Conservation (phyloP, 495 filamentous ascomycete genomes). For the Neurospora tetraspora region DNA sequence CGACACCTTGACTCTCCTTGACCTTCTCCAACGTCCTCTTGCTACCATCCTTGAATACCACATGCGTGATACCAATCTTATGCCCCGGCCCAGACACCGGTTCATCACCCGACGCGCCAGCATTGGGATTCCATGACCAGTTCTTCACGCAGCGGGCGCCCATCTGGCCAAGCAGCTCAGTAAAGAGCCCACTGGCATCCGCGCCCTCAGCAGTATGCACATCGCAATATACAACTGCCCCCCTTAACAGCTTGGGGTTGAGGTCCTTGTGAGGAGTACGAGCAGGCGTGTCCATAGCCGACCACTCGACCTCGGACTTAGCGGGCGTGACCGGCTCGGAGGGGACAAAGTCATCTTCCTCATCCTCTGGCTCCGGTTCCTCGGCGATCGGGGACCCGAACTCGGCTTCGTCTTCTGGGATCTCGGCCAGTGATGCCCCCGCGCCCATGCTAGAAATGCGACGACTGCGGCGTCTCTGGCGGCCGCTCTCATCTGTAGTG, state of each 20-base stretch:
- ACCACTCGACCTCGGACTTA: slow-evolving; percentile 34
- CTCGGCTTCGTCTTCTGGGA: neutral
- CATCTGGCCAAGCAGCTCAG: slow-evolving; percentile 71
- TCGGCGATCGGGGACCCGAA: neutral
- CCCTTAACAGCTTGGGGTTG: slow-evolving; percentile 46
- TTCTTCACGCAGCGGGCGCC: slow-evolving; percentile 74
- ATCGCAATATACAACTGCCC: slow-evolving; percentile 82
- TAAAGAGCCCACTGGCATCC: slow-evolving; percentile 75
- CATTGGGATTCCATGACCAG: slow-evolving; percentile 72
- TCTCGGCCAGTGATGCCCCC: neutral
- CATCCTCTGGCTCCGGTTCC: neutral
- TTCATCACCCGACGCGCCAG: neutral
- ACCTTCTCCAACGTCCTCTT: slow-evolving; percentile 84
- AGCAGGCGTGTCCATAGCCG: slow-evolving; percentile 43
- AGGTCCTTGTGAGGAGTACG: slow-evolving; percentile 43
- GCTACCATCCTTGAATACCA: slow-evolving; percentile 90
- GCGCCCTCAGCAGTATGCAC: slow-evolving; percentile 86
- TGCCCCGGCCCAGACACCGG: neutral
- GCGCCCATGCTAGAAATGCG: neutral
- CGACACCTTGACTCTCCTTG: slow-evolving; percentile 57
- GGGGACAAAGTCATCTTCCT: neutral
- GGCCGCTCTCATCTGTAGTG: neutral
- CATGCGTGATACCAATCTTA: slow-evolving; percentile 83
- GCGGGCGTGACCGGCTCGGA: slow-evolving; percentile 19
- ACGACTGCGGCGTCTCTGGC: neutral